Evolutionary conservation across 306 rosid genomes (phyloP).

Genomic region (Vigna trinervia): DNA sequence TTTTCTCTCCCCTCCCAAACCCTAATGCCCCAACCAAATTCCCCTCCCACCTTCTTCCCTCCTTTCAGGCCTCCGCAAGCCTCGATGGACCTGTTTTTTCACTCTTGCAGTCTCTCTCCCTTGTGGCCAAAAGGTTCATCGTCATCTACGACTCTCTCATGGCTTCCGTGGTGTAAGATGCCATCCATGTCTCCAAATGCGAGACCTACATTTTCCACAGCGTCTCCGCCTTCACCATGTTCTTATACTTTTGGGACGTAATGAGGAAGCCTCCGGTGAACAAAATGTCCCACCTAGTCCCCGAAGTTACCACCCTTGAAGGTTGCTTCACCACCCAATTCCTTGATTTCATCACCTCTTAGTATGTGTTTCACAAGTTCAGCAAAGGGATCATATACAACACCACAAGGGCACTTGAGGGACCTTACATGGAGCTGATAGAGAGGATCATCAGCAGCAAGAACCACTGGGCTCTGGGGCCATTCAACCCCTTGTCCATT

Average conservation of each 20-base stretch:
- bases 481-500: constrained; percentile 58
- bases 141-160: constrained; percentile 72
- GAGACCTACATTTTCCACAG: constrained; percentile 68
- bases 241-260: constrained; percentile 49
- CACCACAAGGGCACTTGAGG: constrained; percentile 60
- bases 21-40: constrained; percentile 52
- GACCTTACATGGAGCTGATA: constrained; percentile 54
- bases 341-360: constrained; percentile 44
- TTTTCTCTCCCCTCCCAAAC: constrained; percentile 60
- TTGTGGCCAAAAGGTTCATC: constrained; percentile 49
- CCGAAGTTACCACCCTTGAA: constrained; percentile 58
- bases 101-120: constrained; percentile 56
- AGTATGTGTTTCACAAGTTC: constrained; percentile 46
- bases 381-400: constrained; percentile 57
- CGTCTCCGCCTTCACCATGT: constrained; percentile 64
- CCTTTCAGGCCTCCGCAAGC: constrained; percentile 54
- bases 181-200: constrained; percentile 46
- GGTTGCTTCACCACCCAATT: constrained; percentile 60
- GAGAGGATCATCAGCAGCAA: constrained; percentile 38
- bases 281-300: constrained; percentile 18
- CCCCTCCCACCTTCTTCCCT: constrained; percentile 74
- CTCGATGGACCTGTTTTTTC: constrained; percentile 51
- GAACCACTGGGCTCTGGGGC: constrained; percentile 72
- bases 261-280: constrained; percentile 28
- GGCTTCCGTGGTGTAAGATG: constrained; percentile 63